Conservation (phyloP, 768 basidiomycete genomes). For the Jaapia argillacea region DNA sequence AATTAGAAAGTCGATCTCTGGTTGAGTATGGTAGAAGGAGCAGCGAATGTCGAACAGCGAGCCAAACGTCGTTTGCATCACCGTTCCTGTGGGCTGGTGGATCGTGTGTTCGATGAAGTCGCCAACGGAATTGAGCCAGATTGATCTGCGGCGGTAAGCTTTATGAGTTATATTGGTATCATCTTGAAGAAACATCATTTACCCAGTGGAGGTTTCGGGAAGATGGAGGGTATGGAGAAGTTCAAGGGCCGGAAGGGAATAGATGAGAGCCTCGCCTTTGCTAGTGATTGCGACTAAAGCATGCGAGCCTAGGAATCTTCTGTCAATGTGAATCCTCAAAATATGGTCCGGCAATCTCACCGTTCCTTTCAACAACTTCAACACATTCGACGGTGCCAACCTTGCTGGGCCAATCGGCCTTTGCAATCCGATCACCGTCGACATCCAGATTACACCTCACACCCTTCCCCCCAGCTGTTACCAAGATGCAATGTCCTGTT, state of each 20-base stretch:
- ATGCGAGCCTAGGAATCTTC: conserved; percentile 29
- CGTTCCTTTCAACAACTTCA: conserved; percentile 51
- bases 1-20: conserved; percentile 40
- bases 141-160: conserved; percentile 33
- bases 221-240: conserved; percentile 31
- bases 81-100: conserved; percentile 22
- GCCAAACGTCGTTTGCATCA: conserved; percentile 35
- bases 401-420: conserved; percentile 53
- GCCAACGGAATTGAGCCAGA: no score
- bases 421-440: conserved; percentile 56
- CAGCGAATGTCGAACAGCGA: conserved; percentile 52
- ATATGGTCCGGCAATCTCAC: conserved; percentile 22
- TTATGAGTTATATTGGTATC: conserved; percentile 5
- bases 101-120: conserved; percentile 42
- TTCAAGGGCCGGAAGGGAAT: conserved; percentile 58
- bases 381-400: conserved; percentile 37
- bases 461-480: conserved; percentile 48
- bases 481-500: conserved; percentile 32
- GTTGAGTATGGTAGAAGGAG: conserved; percentile 27
- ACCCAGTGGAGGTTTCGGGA: conserved; percentile 12
- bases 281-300: conserved; percentile 41
- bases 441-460: conserved; percentile 47
- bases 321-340: not conserved
- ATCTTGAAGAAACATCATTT: not conserved
- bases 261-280: conserved; percentile 35